These are phyloP conservation scores for Trypanosoma caninum DNA, from an alignment of 208 protist species.

Conservation along the genomic window DNA sequence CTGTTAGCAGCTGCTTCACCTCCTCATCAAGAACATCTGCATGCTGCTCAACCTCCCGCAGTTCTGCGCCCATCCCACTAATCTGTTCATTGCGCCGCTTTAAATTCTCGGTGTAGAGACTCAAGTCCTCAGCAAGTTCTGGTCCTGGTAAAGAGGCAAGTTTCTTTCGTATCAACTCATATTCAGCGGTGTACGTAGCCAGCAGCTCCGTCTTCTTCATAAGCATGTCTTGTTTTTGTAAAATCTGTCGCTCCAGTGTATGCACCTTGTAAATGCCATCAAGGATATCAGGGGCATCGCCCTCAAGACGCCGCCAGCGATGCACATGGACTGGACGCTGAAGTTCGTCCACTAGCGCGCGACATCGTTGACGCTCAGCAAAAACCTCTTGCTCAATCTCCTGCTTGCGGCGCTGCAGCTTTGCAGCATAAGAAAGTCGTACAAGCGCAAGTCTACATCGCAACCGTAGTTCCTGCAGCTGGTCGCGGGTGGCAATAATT, in stretches of 20 bases:
- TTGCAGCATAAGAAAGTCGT: slow-evolving; percentile 79
- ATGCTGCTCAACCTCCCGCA: slow-evolving; percentile 51
- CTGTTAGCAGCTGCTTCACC: slow-evolving; percentile 78
- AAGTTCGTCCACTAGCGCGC: slow-evolving; percentile 96
- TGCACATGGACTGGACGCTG: slow-evolving; percentile 98
- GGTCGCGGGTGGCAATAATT: slow-evolving; percentile 85
- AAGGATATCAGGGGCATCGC: slow-evolving; percentile 91
- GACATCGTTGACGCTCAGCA: slow-evolving; percentile 84
- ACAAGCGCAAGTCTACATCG: slow-evolving; percentile 83
- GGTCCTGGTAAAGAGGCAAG: slow-evolving; percentile 94
- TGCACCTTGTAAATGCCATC: slow-evolving; percentile 98
- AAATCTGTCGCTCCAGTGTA: slow-evolving; percentile 94
- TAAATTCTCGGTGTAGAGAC: slow-evolving; percentile 92
- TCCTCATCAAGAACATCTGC: slow-evolving; percentile 86
- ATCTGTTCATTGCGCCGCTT: slow-evolving; percentile 91
- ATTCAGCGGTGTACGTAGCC: slow-evolving; percentile 88
- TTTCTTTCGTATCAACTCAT: slow-evolving; percentile 89
- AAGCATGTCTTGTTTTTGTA: slow-evolving; percentile 95
- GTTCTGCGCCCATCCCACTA: slow-evolving; percentile 59
- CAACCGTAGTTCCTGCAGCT: slow-evolving; percentile 90
- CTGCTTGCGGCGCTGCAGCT: slow-evolving; percentile 86
- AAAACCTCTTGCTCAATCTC: slow-evolving; percentile 91
- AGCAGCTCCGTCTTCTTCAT: slow-evolving; percentile 87
- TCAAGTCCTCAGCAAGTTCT: slow-evolving; percentile 95
- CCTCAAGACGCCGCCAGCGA: slow-evolving; percentile 96